Percentiles rank a stretch among this genome's conserved stretches.
Evolutionary conservation across 768 basidiomycete genomes (phyloP).

Genomic region (Boletus subcaerulescens): DNA sequence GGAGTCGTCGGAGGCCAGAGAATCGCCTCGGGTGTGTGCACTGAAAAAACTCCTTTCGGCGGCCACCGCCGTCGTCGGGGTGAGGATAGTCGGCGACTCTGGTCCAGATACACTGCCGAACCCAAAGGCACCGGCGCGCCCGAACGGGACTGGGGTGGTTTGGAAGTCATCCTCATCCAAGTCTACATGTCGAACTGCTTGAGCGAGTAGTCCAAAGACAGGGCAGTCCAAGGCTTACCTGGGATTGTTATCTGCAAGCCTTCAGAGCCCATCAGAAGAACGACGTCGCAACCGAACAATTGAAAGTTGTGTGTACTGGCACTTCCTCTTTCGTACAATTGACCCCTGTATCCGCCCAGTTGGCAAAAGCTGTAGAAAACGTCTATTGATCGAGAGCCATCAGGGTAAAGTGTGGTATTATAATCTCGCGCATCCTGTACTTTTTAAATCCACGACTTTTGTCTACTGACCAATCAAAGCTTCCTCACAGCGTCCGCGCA

Average conservation of each 20-base stretch:
- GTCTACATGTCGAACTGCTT: slow-evolving; percentile 42
- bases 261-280: slow-evolving; percentile 34
- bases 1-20: slow-evolving; percentile 76
- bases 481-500: slow-evolving; percentile 40
- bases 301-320: neutral
- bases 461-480: slow-evolving; percentile 1
- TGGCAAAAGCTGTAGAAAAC: too few relatives aligned
- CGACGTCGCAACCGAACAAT: slow-evolving; percentile 7
- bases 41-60: slow-evolving; percentile 59
- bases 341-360: neutral
- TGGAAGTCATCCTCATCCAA: slow-evolving; percentile 74
- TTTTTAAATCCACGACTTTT: neutral
- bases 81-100: slow-evolving; percentile 64
- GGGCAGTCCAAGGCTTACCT: slow-evolving; percentile 28
- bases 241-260: slow-evolving; percentile 48
- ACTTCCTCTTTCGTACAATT: slow-evolving; percentile 15
- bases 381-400: too few relatives aligned
- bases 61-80: slow-evolving; percentile 42
- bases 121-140: slow-evolving; percentile 52
- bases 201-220: neutral
- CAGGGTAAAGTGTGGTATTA: too few relatives aligned
- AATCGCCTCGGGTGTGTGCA: slow-evolving; percentile 70
- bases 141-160: slow-evolving; percentile 66
- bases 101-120: slow-evolving; percentile 49
- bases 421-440: too few relatives aligned